Evolutionary conservation across 2,329 filamentous ascomycete genomes (phyloP).

Genomic region (Fusarium caatingaense): DNA sequence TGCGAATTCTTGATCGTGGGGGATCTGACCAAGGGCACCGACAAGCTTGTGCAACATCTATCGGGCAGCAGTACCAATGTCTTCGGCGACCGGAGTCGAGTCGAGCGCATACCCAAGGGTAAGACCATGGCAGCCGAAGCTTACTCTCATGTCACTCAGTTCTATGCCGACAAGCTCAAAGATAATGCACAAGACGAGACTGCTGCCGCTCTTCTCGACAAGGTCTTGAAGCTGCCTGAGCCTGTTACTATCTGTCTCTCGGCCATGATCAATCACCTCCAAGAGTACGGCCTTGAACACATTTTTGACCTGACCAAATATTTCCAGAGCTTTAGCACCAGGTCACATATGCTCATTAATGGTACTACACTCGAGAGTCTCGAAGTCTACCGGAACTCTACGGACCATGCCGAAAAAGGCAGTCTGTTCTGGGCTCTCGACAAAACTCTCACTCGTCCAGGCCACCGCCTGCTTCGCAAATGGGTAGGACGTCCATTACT

Average conservation of each 20-base stretch:
- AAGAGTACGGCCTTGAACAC: conserved; percentile 92
- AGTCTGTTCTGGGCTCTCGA: conserved; percentile 97
- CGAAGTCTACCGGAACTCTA: conserved; percentile 95
- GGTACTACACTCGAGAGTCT: conserved; percentile 94
- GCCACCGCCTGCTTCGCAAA: conserved; percentile 86
- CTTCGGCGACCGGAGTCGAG: conserved; percentile 88
- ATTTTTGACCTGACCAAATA: conserved; percentile 97
- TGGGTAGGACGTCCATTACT: conserved; percentile 95
- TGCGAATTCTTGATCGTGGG: conserved; percentile 96
- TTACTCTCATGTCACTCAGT: conserved; percentile 89
- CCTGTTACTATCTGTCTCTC: conserved; percentile 91
- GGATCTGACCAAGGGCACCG: conserved; percentile 87
- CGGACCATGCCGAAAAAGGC: conserved; percentile 84
- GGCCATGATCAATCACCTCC: conserved; percentile 93
- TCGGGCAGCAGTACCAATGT: conserved; percentile 91
- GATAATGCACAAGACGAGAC: conserved; percentile 65
- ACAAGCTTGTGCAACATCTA: conserved; percentile 91
- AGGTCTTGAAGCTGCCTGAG: conserved; percentile 86
- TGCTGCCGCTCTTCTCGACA: conserved; percentile 78
- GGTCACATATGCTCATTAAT: conserved; percentile 95
- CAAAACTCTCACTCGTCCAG: conserved; percentile 90
- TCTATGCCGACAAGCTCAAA: conserved; percentile 90
- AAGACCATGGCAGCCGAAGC: conserved; percentile 88
- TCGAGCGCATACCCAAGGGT: conserved; percentile 80
- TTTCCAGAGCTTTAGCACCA: conserved; percentile 93